Conservation (phyloP, 345 rosid genomes). For the Moringa oleifera region DNA sequence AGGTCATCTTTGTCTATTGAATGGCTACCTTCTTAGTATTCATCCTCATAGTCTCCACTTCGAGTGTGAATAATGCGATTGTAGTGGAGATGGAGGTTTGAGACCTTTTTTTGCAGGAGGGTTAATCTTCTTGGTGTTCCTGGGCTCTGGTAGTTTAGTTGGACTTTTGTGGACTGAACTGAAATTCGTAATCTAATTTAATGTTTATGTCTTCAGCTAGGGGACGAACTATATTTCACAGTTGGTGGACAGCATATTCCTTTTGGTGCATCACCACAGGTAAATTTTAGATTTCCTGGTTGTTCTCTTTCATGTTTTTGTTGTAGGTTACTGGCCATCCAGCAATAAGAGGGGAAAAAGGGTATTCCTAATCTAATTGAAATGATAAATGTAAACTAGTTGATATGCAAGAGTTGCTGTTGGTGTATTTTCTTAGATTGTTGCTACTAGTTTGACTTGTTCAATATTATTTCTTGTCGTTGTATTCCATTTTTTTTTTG, state of each 20-base stretch:
- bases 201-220: conserved; percentile 50
- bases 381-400: too few species aligned
- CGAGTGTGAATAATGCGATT: neutral
- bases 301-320: neutral
- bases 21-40: conserved; percentile 10
- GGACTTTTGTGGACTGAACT: neutral
- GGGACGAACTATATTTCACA: conserved; percentile 70
- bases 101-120: neutral
- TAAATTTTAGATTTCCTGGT: conserved; percentile 26
- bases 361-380: too few species aligned
- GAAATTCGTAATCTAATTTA: conserved; percentile 1
- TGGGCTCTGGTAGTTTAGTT: neutral
- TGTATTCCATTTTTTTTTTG: neutral
- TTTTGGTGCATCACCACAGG: conserved; percentile 99
- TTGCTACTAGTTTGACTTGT: neutral
- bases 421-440: too few species aligned
- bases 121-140: too few species aligned
- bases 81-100: neutral
- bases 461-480: neutral
- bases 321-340: neutral
- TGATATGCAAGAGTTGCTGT: too few species aligned
- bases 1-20: conserved; percentile 6
- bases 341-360: too few species aligned
- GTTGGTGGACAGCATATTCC: conserved; percentile 88
- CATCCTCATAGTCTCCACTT: conserved; percentile 1